Conservation (phyloP, 23 red algal genomes). For the Agarophyton chilense region DNA sequence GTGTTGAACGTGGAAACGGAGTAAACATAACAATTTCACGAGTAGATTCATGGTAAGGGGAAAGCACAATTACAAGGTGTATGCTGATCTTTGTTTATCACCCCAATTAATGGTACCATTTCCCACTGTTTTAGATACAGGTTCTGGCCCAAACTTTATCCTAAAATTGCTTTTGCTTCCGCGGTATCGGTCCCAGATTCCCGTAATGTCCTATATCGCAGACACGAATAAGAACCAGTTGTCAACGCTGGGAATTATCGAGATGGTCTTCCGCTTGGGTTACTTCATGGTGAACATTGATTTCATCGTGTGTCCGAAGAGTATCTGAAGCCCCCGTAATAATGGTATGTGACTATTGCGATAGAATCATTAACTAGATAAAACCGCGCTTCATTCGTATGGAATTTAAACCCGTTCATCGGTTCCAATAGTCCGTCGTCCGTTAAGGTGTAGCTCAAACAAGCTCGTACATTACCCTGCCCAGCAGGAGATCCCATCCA, state of each 20-base stretch:
- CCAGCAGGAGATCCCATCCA: not conserved
- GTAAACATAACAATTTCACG: no score
- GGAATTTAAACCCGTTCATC: not conserved
- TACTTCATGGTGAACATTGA: not conserved
- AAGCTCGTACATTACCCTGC: not conserved
- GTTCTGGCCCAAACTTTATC: slow-evolving; percentile 16
- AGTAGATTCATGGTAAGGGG: no score
- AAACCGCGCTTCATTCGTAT: not conserved
- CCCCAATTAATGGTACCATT: not conserved
- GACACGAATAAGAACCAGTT: not conserved
- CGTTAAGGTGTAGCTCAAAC: not conserved
- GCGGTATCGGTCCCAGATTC: not conserved
- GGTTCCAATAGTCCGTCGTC: not conserved
- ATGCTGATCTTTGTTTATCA: no score
- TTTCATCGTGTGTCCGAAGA: slow-evolving; percentile 9
- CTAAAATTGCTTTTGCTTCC: not conserved
- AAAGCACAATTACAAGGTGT: no score
- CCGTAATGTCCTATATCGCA: not conserved
- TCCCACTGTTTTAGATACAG: slow-evolving; percentile 19
- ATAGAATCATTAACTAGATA: slow-evolving; percentile 8
- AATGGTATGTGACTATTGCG: slow-evolving; percentile 20
- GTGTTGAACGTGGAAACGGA: no score
- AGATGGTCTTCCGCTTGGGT: not conserved
- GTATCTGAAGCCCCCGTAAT: not conserved
- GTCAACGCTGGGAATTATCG: slow-evolving; percentile 3